These are phyloP conservation scores for Yamadazyma mexicana DNA, from an alignment of 1,139 yeast genomes.

Conservation along the genomic window DNA sequence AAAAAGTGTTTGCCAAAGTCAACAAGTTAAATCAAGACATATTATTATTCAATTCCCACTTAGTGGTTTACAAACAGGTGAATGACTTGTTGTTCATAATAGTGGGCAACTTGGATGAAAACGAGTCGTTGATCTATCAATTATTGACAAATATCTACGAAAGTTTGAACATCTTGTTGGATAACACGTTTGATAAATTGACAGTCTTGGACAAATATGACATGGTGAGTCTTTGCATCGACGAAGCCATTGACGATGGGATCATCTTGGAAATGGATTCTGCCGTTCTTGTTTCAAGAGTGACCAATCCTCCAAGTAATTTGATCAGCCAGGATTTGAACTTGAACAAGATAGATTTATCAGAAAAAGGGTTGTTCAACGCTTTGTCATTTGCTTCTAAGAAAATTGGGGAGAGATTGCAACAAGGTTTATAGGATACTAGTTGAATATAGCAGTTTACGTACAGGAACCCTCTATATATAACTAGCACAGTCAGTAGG, in stretches of 20 bases:
- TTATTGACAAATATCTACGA: slow-evolving; percentile 78
- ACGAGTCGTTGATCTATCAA: slow-evolving; percentile 79
- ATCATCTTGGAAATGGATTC: slow-evolving; percentile 89
- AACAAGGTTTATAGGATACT: slow-evolving; percentile 58
- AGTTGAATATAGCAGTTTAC: background rate
- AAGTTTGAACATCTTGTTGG: slow-evolving; percentile 74
- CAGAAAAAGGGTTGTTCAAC: slow-evolving; percentile 83
- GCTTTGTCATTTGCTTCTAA: slow-evolving; percentile 91
- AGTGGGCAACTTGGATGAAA: slow-evolving; percentile 76
- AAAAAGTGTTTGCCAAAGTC: slow-evolving; percentile 68
- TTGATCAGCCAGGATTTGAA: slow-evolving; percentile 42
- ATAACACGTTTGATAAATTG: slow-evolving; percentile 74
- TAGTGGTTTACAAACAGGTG: slow-evolving; percentile 81
- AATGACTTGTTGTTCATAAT: slow-evolving; percentile 74
- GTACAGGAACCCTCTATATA: no score
- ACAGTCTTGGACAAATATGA: slow-evolving; percentile 83
- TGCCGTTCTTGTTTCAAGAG: slow-evolving; percentile 82
- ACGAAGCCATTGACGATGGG: slow-evolving; percentile 91
- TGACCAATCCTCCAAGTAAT: slow-evolving; percentile 69
- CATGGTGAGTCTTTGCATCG: slow-evolving; percentile 79
- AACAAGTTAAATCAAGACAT: slow-evolving; percentile 81
- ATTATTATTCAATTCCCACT: slow-evolving; percentile 72
- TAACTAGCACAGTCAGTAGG: no score
- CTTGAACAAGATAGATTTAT: slow-evolving; percentile 69
- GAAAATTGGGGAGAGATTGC: slow-evolving; percentile 81